These are phyloP conservation scores for Pichia rugopelliculosa DNA, from an alignment of 805 yeast genomes.

Conservation along the genomic window DNA sequence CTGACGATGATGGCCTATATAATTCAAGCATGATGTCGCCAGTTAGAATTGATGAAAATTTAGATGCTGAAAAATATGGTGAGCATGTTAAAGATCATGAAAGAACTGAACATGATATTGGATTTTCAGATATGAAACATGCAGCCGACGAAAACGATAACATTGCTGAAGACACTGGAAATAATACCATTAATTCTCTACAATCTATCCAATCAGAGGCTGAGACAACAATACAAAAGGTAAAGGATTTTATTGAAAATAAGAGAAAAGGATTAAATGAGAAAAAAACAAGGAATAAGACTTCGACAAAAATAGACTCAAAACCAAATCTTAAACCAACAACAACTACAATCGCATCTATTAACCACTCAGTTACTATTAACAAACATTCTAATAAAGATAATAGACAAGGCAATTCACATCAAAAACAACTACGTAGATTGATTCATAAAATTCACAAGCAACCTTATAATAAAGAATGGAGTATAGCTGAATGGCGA, in stretches of 20 bases:
- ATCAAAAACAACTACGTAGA: background rate
- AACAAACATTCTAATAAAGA: background rate
- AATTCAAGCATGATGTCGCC: background rate
- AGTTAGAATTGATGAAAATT: background rate
- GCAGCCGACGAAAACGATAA: background rate
- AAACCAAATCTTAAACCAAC: background rate
- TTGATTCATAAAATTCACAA: slow-evolving; percentile 6
- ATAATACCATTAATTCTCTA: background rate
- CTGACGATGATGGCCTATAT: background rate
- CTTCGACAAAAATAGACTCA: background rate
- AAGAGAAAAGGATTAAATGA: slow-evolving; percentile 3
- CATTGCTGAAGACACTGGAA: background rate
- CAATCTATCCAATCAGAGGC: slow-evolving; percentile 1
- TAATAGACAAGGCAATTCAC: background rate
- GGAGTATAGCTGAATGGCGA: slow-evolving; percentile 22
- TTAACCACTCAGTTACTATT: background rate
- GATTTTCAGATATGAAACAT: background rate
- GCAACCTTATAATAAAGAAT: slow-evolving; percentile 11
- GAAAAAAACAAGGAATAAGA: background rate
- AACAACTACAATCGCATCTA: background rate
- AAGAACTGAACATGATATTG: too few relatives aligned
- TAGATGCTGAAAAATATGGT: background rate
- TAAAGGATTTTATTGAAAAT: slow-evolving; percentile 18
- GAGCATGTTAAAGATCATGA: background rate
- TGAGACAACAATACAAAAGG: slow-evolving; percentile 20